A percentile compares a stretch with the other conserved stretches of the same genome.
phyloP scores from a whole-genome alignment of 129 eudicot species.

The Heracleum sosnowskyi region DNA sequence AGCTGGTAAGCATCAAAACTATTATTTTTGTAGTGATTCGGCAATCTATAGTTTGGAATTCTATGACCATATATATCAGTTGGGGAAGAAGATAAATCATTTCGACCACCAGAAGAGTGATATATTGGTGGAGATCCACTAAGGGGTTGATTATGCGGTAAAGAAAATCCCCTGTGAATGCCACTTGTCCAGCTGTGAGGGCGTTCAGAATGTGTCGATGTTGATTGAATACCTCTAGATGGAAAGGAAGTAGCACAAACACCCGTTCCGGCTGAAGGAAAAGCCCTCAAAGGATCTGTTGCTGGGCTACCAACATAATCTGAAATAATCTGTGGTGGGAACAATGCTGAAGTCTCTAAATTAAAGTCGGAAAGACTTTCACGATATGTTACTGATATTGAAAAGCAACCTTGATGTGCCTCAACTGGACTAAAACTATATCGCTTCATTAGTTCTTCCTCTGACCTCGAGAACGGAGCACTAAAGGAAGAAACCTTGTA shows the following conservation, averaged over 20 bases:
- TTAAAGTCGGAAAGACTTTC: constrained; percentile 68
- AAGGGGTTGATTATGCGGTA: constrained; percentile 28
- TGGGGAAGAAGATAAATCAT: constrained; percentile 48
- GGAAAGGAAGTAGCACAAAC: constrained; percentile 35
- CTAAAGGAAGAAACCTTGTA: constrained; percentile 77
- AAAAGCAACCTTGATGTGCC: constrained; percentile 73
- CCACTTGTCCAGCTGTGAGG: constrained; percentile 97
- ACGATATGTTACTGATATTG: constrained; percentile 68
- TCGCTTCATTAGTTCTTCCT: constrained; percentile 63
- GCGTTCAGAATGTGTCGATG: constrained; percentile 50
- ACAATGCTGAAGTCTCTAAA: constrained; percentile 53
- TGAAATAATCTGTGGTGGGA: constrained; percentile 77
- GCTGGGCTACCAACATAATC: constrained; percentile 98
- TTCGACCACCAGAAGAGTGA: constrained; percentile 31
- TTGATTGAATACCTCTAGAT: constrained; percentile 31
- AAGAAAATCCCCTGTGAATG: constrained; percentile 35
- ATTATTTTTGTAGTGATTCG: constrained; percentile 24
- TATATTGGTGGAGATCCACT: constrained; percentile 52
- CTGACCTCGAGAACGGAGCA: constrained; percentile 68
- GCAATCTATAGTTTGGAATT: constrained; percentile 35
- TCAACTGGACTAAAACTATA: constrained; percentile 72
- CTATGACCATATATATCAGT: constrained; percentile 45
- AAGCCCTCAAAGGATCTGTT: constrained; percentile 83
- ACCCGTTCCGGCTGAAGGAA: constrained; percentile 40
- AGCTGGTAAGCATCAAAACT: constrained; percentile 58